Evolutionary conservation across 2,329 filamentous ascomycete genomes (phyloP), one percentile per base, ranked within the genome.

Genomic region (Alternaria sp.): DNA sequence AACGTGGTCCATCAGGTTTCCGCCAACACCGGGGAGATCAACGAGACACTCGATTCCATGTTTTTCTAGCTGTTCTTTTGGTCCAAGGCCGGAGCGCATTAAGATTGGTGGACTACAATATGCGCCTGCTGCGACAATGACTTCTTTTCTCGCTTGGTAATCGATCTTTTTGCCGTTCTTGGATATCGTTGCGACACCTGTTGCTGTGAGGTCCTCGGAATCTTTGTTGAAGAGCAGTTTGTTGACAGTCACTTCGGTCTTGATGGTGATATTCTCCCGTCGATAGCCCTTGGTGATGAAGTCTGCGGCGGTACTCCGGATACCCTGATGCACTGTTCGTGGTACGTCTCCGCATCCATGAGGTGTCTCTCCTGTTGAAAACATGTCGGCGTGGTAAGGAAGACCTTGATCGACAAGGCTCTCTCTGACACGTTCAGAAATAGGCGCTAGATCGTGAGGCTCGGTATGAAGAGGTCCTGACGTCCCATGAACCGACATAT

Each of bases 1-100:
- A n/a, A 84, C 83, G 48, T 89, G 87, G 69, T 91, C 89, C 55
- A 87, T 82, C 2, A 91, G 80, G 72, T 90, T 88, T 59, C 83
- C 83, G 1, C 88, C 89, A 1, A 91, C 87, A 26, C 88, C 86
- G 0, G 85, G 84, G 0, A 87, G 84, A 62, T 89, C 81, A 7
- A 84, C 79, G 11, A 86, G 62, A 1, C 84, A 77, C 4, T 81
- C 70, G 64, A 90, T 89, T 2, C 79, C 77, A 65, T 85, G 82
- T 42, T 81, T 79, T 12, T 80, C 58, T 2, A 91, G 82, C 59
- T 88, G 82, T 0, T 78, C 68, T 16, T 77, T 72, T 0, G 87
- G 86, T 0, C 89, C 88, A 24, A 91, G 83, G 4, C 89, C 88
- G 0, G 83, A 84, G 32, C 82, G 80, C 76, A 84, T 77, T 3